phyloP scores from a whole-genome alignment of 148 eudicot species.

The Persicaria maculosa region DNA sequence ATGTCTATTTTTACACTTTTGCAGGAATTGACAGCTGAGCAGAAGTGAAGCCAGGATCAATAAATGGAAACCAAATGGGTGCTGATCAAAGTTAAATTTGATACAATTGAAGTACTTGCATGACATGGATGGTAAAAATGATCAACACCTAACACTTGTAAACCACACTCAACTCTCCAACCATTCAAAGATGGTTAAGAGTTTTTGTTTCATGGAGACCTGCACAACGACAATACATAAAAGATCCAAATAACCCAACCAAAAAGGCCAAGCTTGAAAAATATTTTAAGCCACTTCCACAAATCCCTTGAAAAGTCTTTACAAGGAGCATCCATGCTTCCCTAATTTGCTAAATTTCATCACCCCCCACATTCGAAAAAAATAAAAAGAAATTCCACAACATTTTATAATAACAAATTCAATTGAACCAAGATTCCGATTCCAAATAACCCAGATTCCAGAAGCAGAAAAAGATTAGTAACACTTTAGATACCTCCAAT shows the following conservation, averaged over 20 bases:
- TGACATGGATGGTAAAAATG: too few species aligned
- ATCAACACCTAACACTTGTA: not conserved
- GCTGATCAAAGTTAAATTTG: too few species aligned
- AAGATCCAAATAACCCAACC: not conserved
- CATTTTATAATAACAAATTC: not conserved
- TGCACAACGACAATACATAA: not conserved
- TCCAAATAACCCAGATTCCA: conserved; percentile 6
- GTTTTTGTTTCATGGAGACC: not conserved
- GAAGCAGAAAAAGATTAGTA: not conserved
- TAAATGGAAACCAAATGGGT: too few species aligned
- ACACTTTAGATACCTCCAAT: conserved; percentile 63
- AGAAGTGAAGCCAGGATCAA: not conserved
- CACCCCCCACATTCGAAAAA: not conserved
- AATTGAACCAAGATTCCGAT: not conserved
- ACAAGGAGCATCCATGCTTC: not conserved
- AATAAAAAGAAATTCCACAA: not conserved
- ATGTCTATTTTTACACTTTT: not conserved
- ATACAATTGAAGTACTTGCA: too few species aligned
- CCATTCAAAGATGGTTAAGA: not conserved
- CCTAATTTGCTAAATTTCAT: not conserved
- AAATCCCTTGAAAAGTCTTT: not conserved
- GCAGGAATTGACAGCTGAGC: not conserved
- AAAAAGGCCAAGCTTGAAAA: not conserved
- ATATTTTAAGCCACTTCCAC: not conserved
- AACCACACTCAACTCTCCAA: not conserved